A percentile compares a stretch with the other conserved stretches of the same genome.
These are phyloP conservation scores for Elsinoe ampelina DNA, from an alignment of 2,329 filamentous ascomycete species.

Conservation along the genomic window DNA sequence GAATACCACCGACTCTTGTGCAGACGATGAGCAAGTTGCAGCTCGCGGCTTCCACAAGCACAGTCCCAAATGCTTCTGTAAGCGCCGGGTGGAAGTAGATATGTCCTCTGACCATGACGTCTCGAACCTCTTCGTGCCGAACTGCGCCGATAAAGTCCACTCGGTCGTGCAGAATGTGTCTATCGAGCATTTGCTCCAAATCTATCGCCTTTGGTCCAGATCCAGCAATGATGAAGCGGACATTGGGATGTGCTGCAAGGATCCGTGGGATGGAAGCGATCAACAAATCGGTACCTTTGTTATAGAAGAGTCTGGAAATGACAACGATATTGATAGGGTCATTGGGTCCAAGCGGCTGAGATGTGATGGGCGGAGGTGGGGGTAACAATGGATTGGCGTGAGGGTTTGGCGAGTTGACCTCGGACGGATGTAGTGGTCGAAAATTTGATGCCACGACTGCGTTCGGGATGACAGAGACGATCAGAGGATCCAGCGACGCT, in stretches of 20 bases:
- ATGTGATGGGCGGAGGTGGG: conserved; percentile 43
- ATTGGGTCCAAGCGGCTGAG: conserved; percentile 64
- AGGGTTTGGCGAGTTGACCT: conserved; percentile 32
- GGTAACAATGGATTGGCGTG: conserved; percentile 29
- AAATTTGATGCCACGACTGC: conserved; percentile 97
- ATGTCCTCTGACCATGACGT: conserved; percentile 94
- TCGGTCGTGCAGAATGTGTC: conserved; percentile 64
- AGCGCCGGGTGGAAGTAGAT: conserved; percentile 93
- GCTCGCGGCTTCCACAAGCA: conserved; percentile 92
- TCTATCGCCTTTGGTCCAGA: conserved; percentile 96
- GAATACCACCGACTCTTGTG: conserved; percentile 91
- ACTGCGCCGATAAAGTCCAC: conserved; percentile 88
- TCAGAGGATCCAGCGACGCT: conserved; percentile 86
- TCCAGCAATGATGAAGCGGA: conserved; percentile 92
- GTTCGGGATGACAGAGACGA: conserved; percentile 97
- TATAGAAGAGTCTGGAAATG: conserved; percentile 95
- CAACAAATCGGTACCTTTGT: conserved; percentile 95
- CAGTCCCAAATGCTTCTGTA: conserved; percentile 94
- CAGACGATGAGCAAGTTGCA: conserved; percentile 96
- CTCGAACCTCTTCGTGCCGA: conserved; percentile 89
- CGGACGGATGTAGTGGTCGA: conserved; percentile 51
- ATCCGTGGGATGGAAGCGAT: conserved; percentile 93
- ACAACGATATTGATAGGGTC: conserved; percentile 94
- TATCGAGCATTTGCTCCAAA: conserved; percentile 92
- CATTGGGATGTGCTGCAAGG: conserved; percentile 78